phyloP scores from a whole-genome alignment of 2,329 filamentous ascomycete species.

The Fusarium sulawesiense region DNA sequence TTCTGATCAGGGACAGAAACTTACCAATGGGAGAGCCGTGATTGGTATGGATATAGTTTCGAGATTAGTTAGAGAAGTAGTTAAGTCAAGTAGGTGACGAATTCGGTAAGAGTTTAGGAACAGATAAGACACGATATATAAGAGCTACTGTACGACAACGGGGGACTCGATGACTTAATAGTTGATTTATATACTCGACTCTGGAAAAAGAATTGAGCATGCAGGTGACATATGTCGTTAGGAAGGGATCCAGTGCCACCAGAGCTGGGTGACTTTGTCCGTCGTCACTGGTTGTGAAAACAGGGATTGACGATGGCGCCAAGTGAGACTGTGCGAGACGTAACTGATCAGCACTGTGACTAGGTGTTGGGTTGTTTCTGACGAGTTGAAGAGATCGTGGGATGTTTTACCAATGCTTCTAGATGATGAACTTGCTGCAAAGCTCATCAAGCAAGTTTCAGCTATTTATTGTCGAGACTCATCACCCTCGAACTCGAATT shows the following conservation, averaged over 20 bases:
- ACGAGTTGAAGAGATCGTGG: conserved; percentile 5
- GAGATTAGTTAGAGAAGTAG: conserved; percentile 8
- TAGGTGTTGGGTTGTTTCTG: conserved; percentile 15
- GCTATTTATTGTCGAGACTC: background rate
- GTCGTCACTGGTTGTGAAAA: conserved; percentile 46
- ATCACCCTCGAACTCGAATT: conserved; percentile 24
- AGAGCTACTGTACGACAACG: conserved; percentile 3
- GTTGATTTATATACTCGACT: conserved; percentile 28
- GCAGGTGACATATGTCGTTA: conserved; percentile 39
- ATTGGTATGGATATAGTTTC: conserved; percentile 35
- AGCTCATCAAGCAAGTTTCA: background rate
- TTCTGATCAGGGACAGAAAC: conserved; percentile 35
- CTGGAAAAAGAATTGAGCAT: conserved; percentile 16
- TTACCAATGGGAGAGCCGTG: conserved; percentile 43
- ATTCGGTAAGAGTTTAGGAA: conserved; percentile 4
- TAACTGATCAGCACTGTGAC: conserved; percentile 39
- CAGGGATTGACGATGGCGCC: conserved; percentile 45
- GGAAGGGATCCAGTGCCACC: conserved; percentile 27
- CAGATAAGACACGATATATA: conserved; percentile 9
- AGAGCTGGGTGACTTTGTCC: conserved; percentile 40
- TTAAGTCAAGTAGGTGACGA: background rate
- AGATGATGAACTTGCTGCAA: background rate
- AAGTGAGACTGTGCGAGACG: conserved; percentile 37
- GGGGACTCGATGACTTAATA: conserved; percentile 1
- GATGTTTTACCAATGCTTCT: background rate